A percentile compares a stretch with the other conserved stretches of the same genome.
These are phyloP conservation scores for Tuber magnatum DNA, from an alignment of 495 filamentous ascomycete species.

Conservation along the genomic window DNA sequence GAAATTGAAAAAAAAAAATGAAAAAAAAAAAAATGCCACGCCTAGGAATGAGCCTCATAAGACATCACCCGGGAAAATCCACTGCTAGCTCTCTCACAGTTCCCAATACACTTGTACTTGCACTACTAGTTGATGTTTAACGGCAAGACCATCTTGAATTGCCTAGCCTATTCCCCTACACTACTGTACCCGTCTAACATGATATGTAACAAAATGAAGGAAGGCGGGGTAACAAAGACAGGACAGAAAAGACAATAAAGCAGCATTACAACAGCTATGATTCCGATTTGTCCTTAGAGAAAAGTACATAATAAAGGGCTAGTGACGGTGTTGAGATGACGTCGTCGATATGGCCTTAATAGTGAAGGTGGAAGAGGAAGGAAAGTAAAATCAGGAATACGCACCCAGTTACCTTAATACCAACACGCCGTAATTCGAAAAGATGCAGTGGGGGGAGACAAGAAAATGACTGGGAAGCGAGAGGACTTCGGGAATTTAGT, in stretches of 20 bases:
- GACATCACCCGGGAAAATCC: not conserved
- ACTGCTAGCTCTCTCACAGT: not conserved
- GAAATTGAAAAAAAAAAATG: too few relatives aligned
- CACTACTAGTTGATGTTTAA: not conserved
- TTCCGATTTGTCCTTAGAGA: not conserved
- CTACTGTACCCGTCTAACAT: not conserved
- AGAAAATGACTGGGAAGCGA: not conserved
- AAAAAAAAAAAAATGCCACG: too few relatives aligned
- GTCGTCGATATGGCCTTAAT: not conserved
- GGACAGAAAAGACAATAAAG: not conserved
- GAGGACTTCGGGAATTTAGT: not conserved
- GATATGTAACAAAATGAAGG: not conserved
- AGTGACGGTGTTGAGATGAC: not conserved
- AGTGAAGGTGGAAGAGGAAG: not conserved
- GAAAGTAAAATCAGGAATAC: not conserved
- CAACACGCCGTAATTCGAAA: constrained; percentile 3
- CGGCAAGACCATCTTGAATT: not conserved
- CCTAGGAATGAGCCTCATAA: not conserved
- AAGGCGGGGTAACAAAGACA: not conserved
- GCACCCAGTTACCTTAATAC: not conserved
- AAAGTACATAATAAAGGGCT: not conserved
- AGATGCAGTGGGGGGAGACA: not conserved
- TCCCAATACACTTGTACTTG: not conserved
- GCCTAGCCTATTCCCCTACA: not conserved
- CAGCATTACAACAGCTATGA: not conserved